Evolutionary conservation across 257 asterid genomes (phyloP).

Genomic region (Solanum piurae): DNA sequence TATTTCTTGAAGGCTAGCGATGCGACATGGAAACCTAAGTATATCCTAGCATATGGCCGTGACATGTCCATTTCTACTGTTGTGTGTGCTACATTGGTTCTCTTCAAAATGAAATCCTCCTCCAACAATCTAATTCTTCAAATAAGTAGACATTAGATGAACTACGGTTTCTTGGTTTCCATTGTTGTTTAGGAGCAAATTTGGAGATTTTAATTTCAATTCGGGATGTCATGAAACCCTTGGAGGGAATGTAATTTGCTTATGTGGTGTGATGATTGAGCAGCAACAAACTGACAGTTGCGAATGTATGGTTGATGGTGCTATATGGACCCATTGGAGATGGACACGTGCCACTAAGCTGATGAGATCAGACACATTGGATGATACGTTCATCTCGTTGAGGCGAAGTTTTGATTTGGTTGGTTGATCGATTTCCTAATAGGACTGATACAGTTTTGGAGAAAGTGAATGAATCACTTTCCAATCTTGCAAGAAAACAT

Average conservation of each 20-base stretch:
- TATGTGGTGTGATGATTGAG: neutral
- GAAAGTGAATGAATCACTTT: neutral
- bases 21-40: neutral
- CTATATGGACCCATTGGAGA: neutral
- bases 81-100: neutral
- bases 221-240: neutral
- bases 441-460: neutral
- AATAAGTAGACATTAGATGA: neutral
- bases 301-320: neutral
- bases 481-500: neutral
- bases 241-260: neutral
- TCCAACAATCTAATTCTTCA: neutral
- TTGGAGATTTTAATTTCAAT: neutral
- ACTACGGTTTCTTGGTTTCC: neutral
- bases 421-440: neutral
- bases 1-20: neutral
- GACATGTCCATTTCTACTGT: neutral
- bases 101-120: neutral
- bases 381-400: neutral
- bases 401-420: neutral
- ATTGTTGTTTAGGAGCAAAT: neutral
- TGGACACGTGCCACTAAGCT: neutral
- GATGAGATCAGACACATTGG: neutral
- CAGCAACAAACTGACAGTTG: neutral
- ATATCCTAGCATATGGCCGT: neutral